Base-by-base conservation (phyloP, 768 basidiomycete species). In the Pisolithus albus region DNA sequence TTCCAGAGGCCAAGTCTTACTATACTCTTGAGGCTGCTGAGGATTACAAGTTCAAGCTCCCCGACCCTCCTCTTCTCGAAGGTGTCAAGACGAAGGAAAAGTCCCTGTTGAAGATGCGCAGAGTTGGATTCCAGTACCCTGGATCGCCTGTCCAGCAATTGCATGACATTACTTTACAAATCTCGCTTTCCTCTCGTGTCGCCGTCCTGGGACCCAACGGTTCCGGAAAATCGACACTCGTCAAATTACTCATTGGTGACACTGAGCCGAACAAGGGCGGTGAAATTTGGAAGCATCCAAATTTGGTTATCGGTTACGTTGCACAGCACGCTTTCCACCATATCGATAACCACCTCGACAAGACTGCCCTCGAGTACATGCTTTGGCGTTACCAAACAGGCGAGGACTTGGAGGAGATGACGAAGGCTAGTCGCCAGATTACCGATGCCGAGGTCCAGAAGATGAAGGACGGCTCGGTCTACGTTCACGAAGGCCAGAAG, bases 51-150 rank as follows among this genome's bases (percentile, higher is more conserved):
- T 97, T 96, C 85, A 94, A 92, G 83, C 84, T 97, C 61, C 94
- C 94, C 52, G 86, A 92, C 66, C 94, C 94, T 49, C 94, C 94
- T 66, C 84, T 97, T 58, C 88, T 97, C 56, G 94, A 97, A 59
- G 94, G 94, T 87, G 94, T 97, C 76, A 97, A 97, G 87, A 97
- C 94, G 65, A 97, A 97, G 81, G 93, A 97, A 76, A 97, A 95
- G 83, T 83, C 82, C 55, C 75, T 97, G 61, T 72, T 96, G 58
- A 97, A 97, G 81, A 95, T 97, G 92, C 89, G 93, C 71, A 88
- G 88, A 69, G 93, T 95, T 63, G 88, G 88, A 63, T 97, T 92
- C 89, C 92, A 96, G 73, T 97, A 97, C 75, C 90, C 91, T 45
- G 80, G 82, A 26, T 82, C 88, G 62, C 64, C 83, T 48, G 81